Conservation (phyloP, 208 protist genomes). For the Leishmania amazonensis region DNA sequence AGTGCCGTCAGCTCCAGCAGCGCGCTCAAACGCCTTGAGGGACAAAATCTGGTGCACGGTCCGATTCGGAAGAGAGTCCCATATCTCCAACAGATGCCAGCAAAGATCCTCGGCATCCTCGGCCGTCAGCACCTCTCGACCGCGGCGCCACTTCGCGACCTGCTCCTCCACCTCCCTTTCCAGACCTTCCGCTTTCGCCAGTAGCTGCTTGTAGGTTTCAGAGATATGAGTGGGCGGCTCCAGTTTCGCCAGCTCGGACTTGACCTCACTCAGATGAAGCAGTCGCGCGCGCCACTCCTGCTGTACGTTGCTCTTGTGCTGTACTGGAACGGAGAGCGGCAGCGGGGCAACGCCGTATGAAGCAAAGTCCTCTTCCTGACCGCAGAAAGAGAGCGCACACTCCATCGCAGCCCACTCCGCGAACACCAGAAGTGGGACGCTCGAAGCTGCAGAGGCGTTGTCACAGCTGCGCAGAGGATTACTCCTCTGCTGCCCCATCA, state of each 20-base stretch:
- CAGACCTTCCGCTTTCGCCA: constrained; percentile 24
- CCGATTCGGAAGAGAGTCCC: constrained; percentile 31
- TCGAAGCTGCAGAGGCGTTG: neutral
- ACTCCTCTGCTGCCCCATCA: neutral
- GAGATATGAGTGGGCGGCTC: constrained; percentile 17
- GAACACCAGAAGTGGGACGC: constrained; percentile 43
- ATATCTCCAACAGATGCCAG: constrained; percentile 36
- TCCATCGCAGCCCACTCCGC: constrained; percentile 53
- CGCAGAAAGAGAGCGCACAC: constrained; percentile 32
- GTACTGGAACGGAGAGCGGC: neutral
- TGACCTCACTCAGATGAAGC: constrained; percentile 23
- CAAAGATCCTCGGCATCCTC: constrained; percentile 21
- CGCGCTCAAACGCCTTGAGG: constrained; percentile 30
- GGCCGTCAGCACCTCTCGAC: constrained; percentile 16
- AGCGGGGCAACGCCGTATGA: constrained; percentile 23
- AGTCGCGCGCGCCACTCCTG: constrained; percentile 21
- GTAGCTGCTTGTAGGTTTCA: constrained; percentile 11
- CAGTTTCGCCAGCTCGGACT: constrained; percentile 27
- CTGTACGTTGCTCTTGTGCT: constrained; percentile 9
- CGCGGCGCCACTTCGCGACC: constrained; percentile 31
- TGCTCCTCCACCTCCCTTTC: constrained; percentile 30
- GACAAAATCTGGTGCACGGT: constrained; percentile 39
- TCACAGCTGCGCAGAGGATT: constrained; percentile 13
- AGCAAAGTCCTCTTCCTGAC: constrained; percentile 28
- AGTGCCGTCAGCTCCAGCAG: constrained; percentile 12